These are phyloP conservation scores for Umbilicus rupestris DNA, from an alignment of 164 flowering plant genomes.

Conservation along the genomic window DNA sequence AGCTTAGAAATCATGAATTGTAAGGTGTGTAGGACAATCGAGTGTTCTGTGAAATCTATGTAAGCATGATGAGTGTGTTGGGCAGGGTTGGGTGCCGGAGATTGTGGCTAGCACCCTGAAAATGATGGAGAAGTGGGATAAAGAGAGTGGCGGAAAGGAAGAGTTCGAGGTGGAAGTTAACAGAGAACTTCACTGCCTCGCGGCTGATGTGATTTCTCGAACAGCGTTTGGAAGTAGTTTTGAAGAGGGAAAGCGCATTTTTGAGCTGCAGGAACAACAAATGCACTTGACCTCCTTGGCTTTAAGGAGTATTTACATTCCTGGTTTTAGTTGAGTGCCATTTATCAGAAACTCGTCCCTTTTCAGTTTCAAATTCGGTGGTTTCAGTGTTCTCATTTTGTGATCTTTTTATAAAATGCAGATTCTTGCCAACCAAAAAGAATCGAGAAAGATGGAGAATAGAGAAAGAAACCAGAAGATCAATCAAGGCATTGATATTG, in stretches of 20 bases:
- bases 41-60: not conserved
- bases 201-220: slow-evolving; percentile 62
- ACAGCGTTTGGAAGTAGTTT: slow-evolving; percentile 74
- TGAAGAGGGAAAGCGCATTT: slow-evolving; percentile 64
- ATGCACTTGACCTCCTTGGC: slow-evolving; percentile 34
- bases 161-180: slow-evolving; percentile 57
- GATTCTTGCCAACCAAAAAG: slow-evolving; percentile 54
- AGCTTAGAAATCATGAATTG: too few relatives aligned
- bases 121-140: slow-evolving; percentile 55
- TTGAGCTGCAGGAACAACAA: slow-evolving; percentile 57
- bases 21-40: not conserved
- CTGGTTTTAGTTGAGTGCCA: slow-evolving; percentile 59
- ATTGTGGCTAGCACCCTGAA: slow-evolving; percentile 35
- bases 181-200: slow-evolving; percentile 38
- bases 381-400: not conserved
- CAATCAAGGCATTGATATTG: slow-evolving; percentile 27
- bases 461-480: slow-evolving; percentile 40
- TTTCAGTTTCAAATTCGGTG: not conserved
- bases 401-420: slow-evolving; percentile 10
- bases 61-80: not conserved
- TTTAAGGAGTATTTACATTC: slow-evolving; percentile 47
- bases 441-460: slow-evolving; percentile 48
- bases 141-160: slow-evolving; percentile 24
- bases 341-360: not conserved
- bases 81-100: slow-evolving; percentile 58